These are phyloP conservation scores for Cystofilobasidium bisporidii DNA, from an alignment of 768 basidiomycete species.

Conservation along the genomic window DNA sequence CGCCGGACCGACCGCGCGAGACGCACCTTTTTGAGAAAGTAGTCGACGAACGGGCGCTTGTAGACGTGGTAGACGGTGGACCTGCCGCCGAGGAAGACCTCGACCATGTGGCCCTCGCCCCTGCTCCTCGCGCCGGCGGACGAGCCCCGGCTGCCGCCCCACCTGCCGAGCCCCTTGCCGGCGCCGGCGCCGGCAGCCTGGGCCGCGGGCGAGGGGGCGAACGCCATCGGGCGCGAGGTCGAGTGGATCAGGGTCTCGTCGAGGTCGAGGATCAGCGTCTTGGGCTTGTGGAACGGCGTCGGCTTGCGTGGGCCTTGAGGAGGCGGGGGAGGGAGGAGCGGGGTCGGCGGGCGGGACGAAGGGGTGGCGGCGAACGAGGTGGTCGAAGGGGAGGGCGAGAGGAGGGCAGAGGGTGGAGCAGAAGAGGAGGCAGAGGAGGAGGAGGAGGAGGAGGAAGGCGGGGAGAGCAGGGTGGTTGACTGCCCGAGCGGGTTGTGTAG, in stretches of 20 bases:
- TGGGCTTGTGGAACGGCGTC: conserved; percentile 68
- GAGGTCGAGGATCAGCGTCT: conserved; percentile 92
- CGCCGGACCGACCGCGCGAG: too few relatives aligned
- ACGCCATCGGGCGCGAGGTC: conserved; percentile 54
- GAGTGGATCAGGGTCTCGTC: conserved; percentile 99
- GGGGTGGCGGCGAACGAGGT: conserved; percentile 5
- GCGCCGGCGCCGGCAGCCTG: conserved; percentile 5
- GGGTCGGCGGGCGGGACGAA: conserved; percentile 1
- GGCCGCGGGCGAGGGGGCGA: conserved; percentile 36
- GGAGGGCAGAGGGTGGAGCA: neutral
- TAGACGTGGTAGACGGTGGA: conserved; percentile 95
- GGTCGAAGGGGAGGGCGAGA: neutral
- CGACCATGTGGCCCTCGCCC: conserved; percentile 74
- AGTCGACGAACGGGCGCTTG: conserved; percentile 95
- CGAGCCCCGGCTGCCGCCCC: conserved; percentile 1
- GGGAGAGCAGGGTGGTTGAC: neutral
- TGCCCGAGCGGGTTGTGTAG: neutral
- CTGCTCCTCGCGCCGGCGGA: conserved; percentile 46
- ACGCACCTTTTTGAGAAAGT: conserved; percentile 73
- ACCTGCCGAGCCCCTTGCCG: neutral
- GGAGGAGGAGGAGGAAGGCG: neutral
- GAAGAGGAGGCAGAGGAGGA: neutral
- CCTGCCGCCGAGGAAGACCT: conserved; percentile 78
- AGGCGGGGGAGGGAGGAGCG: neutral
- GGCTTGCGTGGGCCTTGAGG: neutral